Percentiles rank a stretch among this genome's conserved stretches.
Evolutionary conservation across 345 rosid species (phyloP).

Genomic region (Eucalyptus sp.): DNA sequence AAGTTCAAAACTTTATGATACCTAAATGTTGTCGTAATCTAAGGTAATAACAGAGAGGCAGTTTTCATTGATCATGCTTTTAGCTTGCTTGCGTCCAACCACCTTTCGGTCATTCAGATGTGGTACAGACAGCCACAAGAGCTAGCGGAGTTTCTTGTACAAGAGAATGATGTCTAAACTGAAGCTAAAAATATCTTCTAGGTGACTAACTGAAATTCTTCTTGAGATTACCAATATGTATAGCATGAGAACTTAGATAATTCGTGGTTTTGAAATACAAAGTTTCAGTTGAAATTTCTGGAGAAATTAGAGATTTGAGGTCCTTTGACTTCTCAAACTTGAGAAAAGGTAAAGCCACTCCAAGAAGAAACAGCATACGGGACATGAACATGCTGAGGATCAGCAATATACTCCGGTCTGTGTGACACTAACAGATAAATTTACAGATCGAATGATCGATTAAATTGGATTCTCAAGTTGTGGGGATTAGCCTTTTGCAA

Average conservation of each 20-base stretch:
- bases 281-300: background rate
- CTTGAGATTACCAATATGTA: background rate
- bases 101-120: background rate
- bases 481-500: too few relatives aligned
- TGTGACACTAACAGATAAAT: accelerated
- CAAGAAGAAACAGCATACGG: background rate
- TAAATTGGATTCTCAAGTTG: too few relatives aligned
- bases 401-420: background rate
- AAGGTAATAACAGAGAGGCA: accelerated
- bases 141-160: background rate
- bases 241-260: background rate
- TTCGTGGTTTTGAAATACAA: background rate
- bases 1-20: too few relatives aligned
- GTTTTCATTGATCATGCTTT: background rate
- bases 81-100: background rate
- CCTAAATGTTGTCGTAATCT: background rate
- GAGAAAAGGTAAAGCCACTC: background rate
- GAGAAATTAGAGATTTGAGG: background rate
- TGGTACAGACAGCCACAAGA: background rate
- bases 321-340: background rate
- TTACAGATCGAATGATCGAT: background rate
- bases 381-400: background rate
- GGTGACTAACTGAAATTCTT: background rate
- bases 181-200: background rate
- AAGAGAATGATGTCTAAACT: background rate